Conservation (phyloP, 2,329 filamentous ascomycete genomes). For the Fusarium nanum region DNA sequence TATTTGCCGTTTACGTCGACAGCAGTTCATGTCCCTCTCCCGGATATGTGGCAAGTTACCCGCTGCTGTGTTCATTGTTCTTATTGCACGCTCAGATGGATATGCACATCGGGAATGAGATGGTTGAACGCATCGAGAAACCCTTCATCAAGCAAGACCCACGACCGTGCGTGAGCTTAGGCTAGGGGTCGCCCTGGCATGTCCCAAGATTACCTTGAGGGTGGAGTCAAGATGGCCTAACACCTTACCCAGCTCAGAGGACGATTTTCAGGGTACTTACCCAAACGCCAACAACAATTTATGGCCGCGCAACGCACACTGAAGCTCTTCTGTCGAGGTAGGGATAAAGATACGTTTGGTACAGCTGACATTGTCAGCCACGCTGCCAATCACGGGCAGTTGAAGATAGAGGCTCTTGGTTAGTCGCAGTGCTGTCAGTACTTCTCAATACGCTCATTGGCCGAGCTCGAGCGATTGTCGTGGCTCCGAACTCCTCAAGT, state of each 20-base stretch:
- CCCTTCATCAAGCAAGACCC: conserved; percentile 36
- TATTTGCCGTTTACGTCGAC: conserved; percentile 5
- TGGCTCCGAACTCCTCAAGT: conserved; percentile 30
- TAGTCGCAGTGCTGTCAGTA: conserved; percentile 25
- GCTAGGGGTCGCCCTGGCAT: conserved; percentile 39
- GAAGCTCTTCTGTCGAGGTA: background rate
- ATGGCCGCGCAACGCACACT: background rate
- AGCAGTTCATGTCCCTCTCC: conserved; percentile 12
- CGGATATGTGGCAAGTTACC: conserved; percentile 21
- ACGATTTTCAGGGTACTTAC: conserved; percentile 36
- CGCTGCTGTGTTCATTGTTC: conserved; percentile 2
- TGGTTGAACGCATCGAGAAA: conserved; percentile 37
- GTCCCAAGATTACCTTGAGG: conserved; percentile 33
- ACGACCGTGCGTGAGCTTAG: conserved; percentile 38
- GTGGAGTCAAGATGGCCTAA: conserved; percentile 43
- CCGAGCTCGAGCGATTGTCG: conserved; percentile 18
- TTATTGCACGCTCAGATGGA: conserved; percentile 18
- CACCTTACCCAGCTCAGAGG: conserved; percentile 40
- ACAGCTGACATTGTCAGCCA: conserved; percentile 18
- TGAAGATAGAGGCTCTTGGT: conserved; percentile 23
- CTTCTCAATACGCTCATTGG: conserved; percentile 14
- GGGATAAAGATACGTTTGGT: conserved; percentile 1
- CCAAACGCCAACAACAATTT: conserved; percentile 4
- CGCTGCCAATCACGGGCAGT: conserved; percentile 33
- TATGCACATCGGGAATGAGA: conserved; percentile 25